phyloP scores from a whole-genome alignment of 2,329 filamentous ascomycete genomes.

The Polychaeton citri region DNA sequence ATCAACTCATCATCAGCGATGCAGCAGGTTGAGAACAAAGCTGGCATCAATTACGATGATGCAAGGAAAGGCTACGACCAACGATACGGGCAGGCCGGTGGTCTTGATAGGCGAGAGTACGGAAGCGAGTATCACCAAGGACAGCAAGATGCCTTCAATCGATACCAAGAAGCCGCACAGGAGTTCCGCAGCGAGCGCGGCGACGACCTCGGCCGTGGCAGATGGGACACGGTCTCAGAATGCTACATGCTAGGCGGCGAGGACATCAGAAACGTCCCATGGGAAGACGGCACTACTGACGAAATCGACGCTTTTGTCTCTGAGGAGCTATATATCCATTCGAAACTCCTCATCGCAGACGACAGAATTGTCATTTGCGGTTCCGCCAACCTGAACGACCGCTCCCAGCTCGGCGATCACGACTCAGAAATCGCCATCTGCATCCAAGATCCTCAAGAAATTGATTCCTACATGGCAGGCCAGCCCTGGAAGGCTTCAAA shows the following conservation, averaged over 20 bases:
- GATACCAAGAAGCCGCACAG: constrained; percentile 59
- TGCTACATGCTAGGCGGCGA: constrained; percentile 74
- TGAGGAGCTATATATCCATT: constrained; percentile 51
- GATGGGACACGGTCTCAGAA: constrained; percentile 62
- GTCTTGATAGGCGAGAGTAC: constrained; percentile 20
- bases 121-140: constrained; percentile 16
- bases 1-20: constrained; percentile 58
- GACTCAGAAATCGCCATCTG: constrained; percentile 85
- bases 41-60: constrained; percentile 54
- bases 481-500: constrained; percentile 56
- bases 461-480: constrained; percentile 63
- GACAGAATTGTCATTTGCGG: constrained; percentile 73
- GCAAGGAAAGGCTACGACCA: constrained; percentile 53
- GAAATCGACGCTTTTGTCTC: constrained; percentile 51
- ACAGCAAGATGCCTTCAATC: constrained; percentile 37
- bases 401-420: constrained; percentile 68
- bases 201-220: constrained; percentile 33
- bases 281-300: constrained; percentile 40
- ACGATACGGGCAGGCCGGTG: constrained; percentile 24
- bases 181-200: constrained; percentile 31
- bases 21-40: constrained; percentile 44
- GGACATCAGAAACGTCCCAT: constrained; percentile 52
- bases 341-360: constrained; percentile 67
- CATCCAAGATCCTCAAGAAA: constrained; percentile 53
- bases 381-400: constrained; percentile 55